These are phyloP conservation scores for Teratosphaeria viscida DNA, from an alignment of 2,329 filamentous ascomycete species.

Conservation along the genomic window DNA sequence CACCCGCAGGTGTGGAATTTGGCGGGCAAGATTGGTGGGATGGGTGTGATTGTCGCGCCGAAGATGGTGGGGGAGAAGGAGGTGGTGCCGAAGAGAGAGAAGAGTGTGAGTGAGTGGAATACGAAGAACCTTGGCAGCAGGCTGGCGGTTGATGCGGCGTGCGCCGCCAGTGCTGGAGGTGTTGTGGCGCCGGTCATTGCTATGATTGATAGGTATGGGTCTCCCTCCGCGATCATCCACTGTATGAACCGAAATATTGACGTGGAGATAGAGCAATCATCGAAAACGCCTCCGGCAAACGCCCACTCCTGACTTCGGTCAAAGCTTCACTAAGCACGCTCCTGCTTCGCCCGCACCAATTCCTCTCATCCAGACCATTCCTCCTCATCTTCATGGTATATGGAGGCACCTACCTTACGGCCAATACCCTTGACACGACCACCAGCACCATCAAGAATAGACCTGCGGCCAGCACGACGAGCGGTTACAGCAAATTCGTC, in stretches of 20 bases:
- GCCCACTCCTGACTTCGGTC: conserved; percentile 50
- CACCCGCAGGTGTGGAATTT: not conserved
- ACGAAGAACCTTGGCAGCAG: conserved; percentile 60
- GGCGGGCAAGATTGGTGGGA: not conserved
- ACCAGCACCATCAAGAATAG: conserved; percentile 51
- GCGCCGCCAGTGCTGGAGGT: conserved; percentile 60
- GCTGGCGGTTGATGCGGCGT: conserved; percentile 56
- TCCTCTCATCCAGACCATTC: conserved; percentile 57
- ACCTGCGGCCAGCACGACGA: conserved; percentile 54
- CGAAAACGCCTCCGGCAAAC: conserved; percentile 66
- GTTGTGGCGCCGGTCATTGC: conserved; percentile 77
- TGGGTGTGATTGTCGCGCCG: not conserved
- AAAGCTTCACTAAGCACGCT: conserved; percentile 48
- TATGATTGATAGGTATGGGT: conserved; percentile 69
- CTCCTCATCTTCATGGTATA: conserved; percentile 62
- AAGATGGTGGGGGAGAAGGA: conserved; percentile 2
- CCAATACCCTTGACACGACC: conserved; percentile 76
- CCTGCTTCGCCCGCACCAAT: conserved; percentile 47
- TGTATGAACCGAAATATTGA: conserved; percentile 43
- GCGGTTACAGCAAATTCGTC: conserved; percentile 69
- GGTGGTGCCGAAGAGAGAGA: conserved; percentile 2
- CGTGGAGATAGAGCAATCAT: conserved; percentile 61
- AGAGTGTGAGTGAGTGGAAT: conserved; percentile 52
- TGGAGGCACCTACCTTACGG: conserved; percentile 79
- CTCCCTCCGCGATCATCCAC: not conserved